Base-by-base conservation (phyloP, 1,139 yeast species). In the Suhomyces bribrorum region DNA sequence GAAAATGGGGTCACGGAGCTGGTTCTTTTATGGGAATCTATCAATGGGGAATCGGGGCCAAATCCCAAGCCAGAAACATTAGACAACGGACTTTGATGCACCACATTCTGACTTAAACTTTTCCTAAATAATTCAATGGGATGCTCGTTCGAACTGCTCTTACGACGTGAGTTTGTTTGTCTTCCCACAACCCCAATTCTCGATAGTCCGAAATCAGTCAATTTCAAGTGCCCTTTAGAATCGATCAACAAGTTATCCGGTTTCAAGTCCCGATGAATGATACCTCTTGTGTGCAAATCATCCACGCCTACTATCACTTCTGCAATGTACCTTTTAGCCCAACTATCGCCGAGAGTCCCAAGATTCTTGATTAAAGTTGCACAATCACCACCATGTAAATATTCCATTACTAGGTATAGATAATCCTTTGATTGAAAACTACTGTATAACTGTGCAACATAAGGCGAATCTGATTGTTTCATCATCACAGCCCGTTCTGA, bases 401-500 rank as follows among this genome's bases (percentile, higher is more conserved):
- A 94, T 59, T 94, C 98, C 97, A 94, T 92, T 2, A 94, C 98
- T 49, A 94, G 69, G 56, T 87, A 94, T 18, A 94, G 69, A 56
- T 85, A 89, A 48, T 89, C 95, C 40, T 79, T 79, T 42, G 89
- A 86, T 63, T 94, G 98, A 57, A 94, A 94, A 26, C 95, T 85
- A 38, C 85, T 86, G 57, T 83, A 87, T 28, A 94, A 69, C 54
- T 86, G 90, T 1, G 96, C 97, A 43, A 92, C 97, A 58, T 86
- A 89, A 0, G 96, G 95, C 29, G 94, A 86, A 50, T 89, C 95
- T 2, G 95, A 79, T 56, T 94, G 98, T 4, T 95, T 83, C 95
- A 94, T 92, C 92, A 94, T 84, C 17, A 92, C 94, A 0, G 97
- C 97, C 30, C 98, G 70, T 58, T 94, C 99, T 1, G 96, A 87